Base-by-base conservation (phyloP, 106 monocot species). In the Gastrodia elata region DNA sequence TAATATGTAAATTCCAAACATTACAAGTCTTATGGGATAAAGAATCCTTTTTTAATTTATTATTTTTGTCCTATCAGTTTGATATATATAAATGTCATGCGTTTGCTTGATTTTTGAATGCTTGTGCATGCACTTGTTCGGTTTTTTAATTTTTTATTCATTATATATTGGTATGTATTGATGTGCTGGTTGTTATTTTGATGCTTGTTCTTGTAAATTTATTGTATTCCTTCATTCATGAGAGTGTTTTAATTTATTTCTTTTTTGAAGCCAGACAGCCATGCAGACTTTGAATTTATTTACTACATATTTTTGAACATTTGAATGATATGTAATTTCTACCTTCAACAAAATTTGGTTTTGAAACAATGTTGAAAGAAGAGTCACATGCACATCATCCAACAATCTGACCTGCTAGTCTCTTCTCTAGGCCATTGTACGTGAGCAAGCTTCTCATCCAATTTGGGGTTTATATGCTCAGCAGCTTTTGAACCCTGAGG, bases 381-480 rank as follows among this genome's bases (percentile, higher is more conserved):
- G 13, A 35, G n/a, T n/a, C 35, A 35, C 65, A 33, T 34, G 35
- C 33, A 65, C 33, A 35, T 58, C 43, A 11, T 58, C 24, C 65
- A 9, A 25, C 16, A 22, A 5, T 18, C 42, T 76, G 4, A 57
- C 14, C 36, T 67, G 35, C 37, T 38, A 22, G 71, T 71, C 72
- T 41, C 64, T 76, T 28, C 34, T n/a, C 16, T 71, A 97, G 97
- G 88, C 78, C 42, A 88, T 93, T 75, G 97, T 88, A 43, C 79
- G 80, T 64, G 92, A 93, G 28, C 97, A 97, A 85, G 46, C 77
- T 8, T 72, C 34, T 33, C 93, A 97, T 88, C 90, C 84, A 72
- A 43, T 57, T 59, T 97, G 97, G 97, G 97, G 97, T 74, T 37
- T 84, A 59, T 97, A 97, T 81, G 97, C 88, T 49, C 79, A 88